Base-by-base conservation (phyloP, 805 yeast species). In the Candida nonsorbophila region DNA sequence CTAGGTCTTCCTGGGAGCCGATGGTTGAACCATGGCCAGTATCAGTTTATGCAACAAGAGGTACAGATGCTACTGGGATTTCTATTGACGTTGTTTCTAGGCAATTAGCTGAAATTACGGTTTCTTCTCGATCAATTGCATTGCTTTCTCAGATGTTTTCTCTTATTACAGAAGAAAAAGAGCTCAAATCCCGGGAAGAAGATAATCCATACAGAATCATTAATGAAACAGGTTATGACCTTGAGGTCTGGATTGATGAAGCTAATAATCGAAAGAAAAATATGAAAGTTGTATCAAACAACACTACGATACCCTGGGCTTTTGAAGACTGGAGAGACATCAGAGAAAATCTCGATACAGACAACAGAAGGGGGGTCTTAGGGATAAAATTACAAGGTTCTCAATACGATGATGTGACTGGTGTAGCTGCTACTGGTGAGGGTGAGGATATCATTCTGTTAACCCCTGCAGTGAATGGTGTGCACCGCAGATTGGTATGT, bases 1-100 rank as follows among this genome's bases (percentile, higher is more conserved):
- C 96, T 0, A 76, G 83, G 37, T 87, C 96, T 3, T 73, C 86
- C 0, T 88, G 98, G 97, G 97, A 92, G 46, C 97, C 98, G 0
- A 61, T 92, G 25, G 53, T 92, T 28, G 98, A 92, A 47, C 80
- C 90, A 0, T 83, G 95, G 84, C 79, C 85, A 5, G 63, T 90
- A 28, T 77, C 85, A 0, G 55, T 84, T 8, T 85, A 83, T 49
- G 74, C 82, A 2, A 65, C 84, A 1, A 73, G 71, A 30, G 56
- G 57, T 0, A 35, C 48, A 1, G 64, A 62, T 9, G 69, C 75
- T 1, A 25, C 28, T 10, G 40, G 38, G 3, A 44, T 81, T 3
- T 49, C 69, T 20, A 63, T 90, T 25, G 88, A 85, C 45, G 59
- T 92, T 5, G 72, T 74, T n/a, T 80, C 96, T 0, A 65, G 85